Percentiles rank a stretch among this genome's conserved stretches.
phyloP scores from a whole-genome alignment of 257 asterid genomes.

The Fraxinus quadrangulata region DNA sequence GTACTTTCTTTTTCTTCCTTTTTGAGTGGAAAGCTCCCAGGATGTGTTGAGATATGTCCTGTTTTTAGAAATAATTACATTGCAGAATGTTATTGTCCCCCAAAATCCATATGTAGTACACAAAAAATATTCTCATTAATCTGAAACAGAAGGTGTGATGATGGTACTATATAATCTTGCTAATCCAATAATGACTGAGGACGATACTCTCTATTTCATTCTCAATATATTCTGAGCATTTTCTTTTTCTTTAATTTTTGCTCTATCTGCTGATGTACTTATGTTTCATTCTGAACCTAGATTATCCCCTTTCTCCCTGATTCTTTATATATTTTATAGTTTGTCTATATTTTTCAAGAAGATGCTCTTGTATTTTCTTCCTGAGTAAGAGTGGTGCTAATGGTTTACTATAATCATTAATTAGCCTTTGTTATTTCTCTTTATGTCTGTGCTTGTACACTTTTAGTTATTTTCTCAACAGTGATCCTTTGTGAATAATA shows the following conservation, averaged over 20 bases:
- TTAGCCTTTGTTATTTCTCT: too few relatives aligned
- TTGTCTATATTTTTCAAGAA: too few relatives aligned
- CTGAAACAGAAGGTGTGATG: background rate
- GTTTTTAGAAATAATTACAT: background rate
- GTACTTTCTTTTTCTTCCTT: slow-evolving; percentile 13
- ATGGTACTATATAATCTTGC: background rate
- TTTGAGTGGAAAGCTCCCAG: slow-evolving; percentile 8
- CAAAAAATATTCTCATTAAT: background rate
- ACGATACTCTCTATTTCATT: background rate
- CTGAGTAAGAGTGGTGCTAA: too few relatives aligned
- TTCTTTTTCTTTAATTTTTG: background rate
- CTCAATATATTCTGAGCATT: background rate
- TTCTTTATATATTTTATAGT: background rate
- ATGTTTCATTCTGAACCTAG: background rate
- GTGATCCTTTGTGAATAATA: too few relatives aligned
- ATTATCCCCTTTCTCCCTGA: background rate
- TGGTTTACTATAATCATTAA: too few relatives aligned
- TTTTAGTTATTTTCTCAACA: too few relatives aligned
- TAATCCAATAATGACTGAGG: background rate
- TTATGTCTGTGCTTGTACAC: too few relatives aligned
- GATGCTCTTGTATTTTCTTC: too few relatives aligned
- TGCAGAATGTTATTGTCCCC: background rate
- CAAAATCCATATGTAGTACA: background rate
- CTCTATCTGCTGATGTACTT: background rate
- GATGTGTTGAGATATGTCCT: background rate